Conservation (phyloP, 202 grass and related monocot genomes). For the Carex sylvatica region DNA sequence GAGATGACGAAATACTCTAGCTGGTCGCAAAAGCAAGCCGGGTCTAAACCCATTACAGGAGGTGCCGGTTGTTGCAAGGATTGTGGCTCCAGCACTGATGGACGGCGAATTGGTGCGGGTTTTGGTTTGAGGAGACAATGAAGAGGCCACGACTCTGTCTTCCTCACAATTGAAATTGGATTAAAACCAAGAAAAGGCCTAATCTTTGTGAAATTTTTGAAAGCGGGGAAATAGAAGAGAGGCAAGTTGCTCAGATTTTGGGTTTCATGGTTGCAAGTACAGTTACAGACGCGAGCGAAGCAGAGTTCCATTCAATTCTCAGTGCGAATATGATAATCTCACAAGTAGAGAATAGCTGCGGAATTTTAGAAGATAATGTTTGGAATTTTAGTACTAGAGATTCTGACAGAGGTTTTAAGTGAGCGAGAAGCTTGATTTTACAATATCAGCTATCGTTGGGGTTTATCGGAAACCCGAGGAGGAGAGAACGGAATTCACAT, state of each 20-base stretch:
- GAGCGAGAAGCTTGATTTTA: no score
- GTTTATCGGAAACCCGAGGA: no score
- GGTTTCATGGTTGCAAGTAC: conserved; percentile 10
- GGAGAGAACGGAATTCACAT: no score
- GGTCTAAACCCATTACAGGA: not conserved
- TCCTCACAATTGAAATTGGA: not conserved
- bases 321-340: not conserved
- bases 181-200: not conserved
- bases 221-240: not conserved
- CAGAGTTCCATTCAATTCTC: conserved; percentile 7
- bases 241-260: not conserved
- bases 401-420: no score
- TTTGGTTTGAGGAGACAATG: conserved; percentile 26
- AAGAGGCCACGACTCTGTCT: not conserved
- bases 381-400: not conserved
- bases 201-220: not conserved
- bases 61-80: not conserved
- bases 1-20: not conserved
- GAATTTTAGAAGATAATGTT: not conserved
- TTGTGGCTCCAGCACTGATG: not conserved
- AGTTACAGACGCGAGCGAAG: conserved; percentile 8
- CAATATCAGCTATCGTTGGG: no score
- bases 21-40: not conserved
- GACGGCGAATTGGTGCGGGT: not conserved
- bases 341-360: not conserved